Evolutionary conservation across 352 stramenopile genomes (phyloP), one percentile per base, ranked within the genome.

Genomic region (Nothophytophthora sp.): DNA sequence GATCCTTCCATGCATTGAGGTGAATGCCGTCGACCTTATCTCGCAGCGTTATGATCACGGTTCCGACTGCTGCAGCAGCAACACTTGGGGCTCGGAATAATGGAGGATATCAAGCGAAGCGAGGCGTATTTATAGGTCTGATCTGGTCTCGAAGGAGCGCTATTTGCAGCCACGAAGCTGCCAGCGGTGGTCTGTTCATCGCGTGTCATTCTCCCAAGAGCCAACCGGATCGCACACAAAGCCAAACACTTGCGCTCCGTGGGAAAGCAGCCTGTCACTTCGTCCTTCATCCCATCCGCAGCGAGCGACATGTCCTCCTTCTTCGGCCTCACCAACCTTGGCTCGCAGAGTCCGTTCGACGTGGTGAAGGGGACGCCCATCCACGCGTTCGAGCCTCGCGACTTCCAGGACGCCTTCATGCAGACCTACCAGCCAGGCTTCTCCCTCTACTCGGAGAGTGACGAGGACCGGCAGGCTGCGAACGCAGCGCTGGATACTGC

Each of bases 331-430:
- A 90, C 76, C 2, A 44, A 54, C 4, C 61, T 87, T 20, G 78
- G 78, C 23, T 81, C 78, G 8, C 76, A 86, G 47, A 76, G 62
- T 35, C 59, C 73, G 19, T 87, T 90, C 50, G 78, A 87, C 35
- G 16, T 60, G 7, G 60, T 61, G 36, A 78, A 80, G 37, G 71
- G 77, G 27, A 90, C 76, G 9, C 73, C 75, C 32, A 51, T 88
- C 45, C 67, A 80, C 40, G 68, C 70, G 2, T 87, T 90, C 34
- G 71, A 84, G 44, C 35, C 43, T 5, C 39, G 20, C 16, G 78
- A 90, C 38, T 85, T 85, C 57, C 68, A 86, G 44, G 30, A 67
- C 28, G 76, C 78, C 37, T 90, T 87, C 61, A 76, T 88, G 69
- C 59, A 81, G 43, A 67, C 71, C 0, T 72, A 56, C 25, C 49